These are phyloP conservation scores for Pestalotiopsis sp. DNA, from an alignment of 2,329 filamentous ascomycete genomes.

Conservation along the genomic window DNA sequence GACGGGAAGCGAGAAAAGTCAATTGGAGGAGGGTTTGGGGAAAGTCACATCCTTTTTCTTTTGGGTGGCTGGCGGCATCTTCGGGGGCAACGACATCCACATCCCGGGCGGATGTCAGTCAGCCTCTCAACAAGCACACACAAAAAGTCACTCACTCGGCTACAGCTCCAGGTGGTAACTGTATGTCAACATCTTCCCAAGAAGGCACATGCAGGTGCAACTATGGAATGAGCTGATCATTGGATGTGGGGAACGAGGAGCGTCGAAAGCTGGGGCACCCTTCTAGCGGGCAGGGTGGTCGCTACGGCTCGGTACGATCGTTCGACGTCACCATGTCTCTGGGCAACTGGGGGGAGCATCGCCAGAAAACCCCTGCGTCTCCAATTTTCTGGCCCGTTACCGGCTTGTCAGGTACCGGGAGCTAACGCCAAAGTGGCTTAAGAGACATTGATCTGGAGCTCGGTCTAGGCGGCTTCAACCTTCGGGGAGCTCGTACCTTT, in stretches of 20 bases:
- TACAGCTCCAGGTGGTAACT: not conserved
- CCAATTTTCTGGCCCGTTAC: not conserved
- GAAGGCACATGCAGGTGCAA: not conserved
- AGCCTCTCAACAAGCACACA: not conserved
- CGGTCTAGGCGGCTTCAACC: no score
- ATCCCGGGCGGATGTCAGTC: not conserved
- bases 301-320: not conserved
- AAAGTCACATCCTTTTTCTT: not conserved
- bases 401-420: slow-evolving; percentile 3
- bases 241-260: slow-evolving; percentile 1
- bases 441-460: not conserved
- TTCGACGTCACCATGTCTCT: not conserved
- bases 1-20: not conserved
- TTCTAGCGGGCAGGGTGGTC: not conserved
- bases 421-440: slow-evolving; percentile 1
- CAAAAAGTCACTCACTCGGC: not conserved
- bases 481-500: no score
- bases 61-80: not conserved
- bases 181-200: not conserved
- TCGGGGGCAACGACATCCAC: not conserved
- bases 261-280: not conserved
- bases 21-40: not conserved
- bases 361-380: not conserved
- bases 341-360: not conserved
- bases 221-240: not conserved